Percentiles rank a stretch among this genome's conserved stretches.
phyloP scores from a whole-genome alignment of 208 protist genomes.

The Porcisia deanei region DNA sequence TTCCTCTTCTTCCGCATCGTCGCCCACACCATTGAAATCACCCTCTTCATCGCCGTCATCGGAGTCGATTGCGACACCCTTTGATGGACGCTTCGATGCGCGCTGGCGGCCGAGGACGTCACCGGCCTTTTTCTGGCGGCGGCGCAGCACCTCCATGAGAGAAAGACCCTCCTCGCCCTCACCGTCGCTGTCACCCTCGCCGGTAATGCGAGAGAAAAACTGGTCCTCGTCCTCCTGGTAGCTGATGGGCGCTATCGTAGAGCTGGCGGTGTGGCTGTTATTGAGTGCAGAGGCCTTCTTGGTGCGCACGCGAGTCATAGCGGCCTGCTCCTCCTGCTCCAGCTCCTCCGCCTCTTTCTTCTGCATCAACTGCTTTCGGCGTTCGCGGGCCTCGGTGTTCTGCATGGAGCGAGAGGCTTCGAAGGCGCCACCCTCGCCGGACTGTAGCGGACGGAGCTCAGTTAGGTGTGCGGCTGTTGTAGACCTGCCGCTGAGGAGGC shows the following conservation, averaged over 20 bases:
- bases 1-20: slow-evolving; percentile 35
- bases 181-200: slow-evolving; percentile 17
- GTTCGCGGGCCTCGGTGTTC: slow-evolving; percentile 64
- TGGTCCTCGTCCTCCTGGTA: slow-evolving; percentile 92
- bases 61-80: slow-evolving; percentile 16
- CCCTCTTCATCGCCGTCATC: slow-evolving; percentile 9
- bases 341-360: slow-evolving; percentile 77
- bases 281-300: slow-evolving; percentile 70
- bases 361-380: slow-evolving; percentile 59
- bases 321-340: slow-evolving; percentile 78
- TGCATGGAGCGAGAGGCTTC: slow-evolving; percentile 30
- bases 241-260: slow-evolving; percentile 54
- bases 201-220: slow-evolving; percentile 87
- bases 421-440: slow-evolving; percentile 31
- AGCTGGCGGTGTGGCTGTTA: slow-evolving; percentile 40
- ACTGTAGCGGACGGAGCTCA: slow-evolving; percentile 70
- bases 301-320: slow-evolving; percentile 83
- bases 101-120: slow-evolving; percentile 31
- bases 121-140: slow-evolving; percentile 47
- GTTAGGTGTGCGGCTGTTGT: slow-evolving; percentile 61
- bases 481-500: slow-evolving; percentile 87
- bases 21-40: not conserved
- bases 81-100: slow-evolving; percentile 18
- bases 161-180: slow-evolving; percentile 66
- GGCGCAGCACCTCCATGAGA: slow-evolving; percentile 77